Conservation (phyloP, 2,329 filamentous ascomycete species). For the Exophiala sideris region DNA sequence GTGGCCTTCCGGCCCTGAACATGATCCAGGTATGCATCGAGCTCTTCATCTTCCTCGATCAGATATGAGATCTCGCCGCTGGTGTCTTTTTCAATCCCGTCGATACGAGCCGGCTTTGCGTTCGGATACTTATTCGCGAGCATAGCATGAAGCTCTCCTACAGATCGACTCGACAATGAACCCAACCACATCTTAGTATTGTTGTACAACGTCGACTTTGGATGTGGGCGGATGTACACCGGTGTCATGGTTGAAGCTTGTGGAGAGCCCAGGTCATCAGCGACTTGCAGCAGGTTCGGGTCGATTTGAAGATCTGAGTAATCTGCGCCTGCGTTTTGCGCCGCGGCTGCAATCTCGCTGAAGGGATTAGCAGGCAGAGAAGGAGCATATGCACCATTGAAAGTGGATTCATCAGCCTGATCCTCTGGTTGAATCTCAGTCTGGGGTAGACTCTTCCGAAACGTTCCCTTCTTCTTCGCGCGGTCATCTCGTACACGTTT, state of each 20-base stretch:
- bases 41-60: constrained; percentile 68
- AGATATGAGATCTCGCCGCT: constrained; percentile 59
- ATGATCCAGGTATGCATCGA: constrained; percentile 68
- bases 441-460: constrained; percentile 33
- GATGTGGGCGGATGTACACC: constrained; percentile 67
- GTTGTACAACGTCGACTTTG: constrained; percentile 55
- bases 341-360: constrained; percentile 10
- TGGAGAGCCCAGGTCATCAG: constrained; percentile 46
- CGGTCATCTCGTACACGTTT: constrained; percentile 70
- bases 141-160: constrained; percentile 62
- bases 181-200: constrained; percentile 59
- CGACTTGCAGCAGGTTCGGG: constrained; percentile 59
- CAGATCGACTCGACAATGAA: constrained; percentile 56
- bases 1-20: constrained; percentile 55
- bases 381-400: constrained; percentile 28
- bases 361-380: constrained; percentile 19
- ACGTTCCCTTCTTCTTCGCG: constrained; percentile 44
- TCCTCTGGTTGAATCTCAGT: constrained; percentile 40
- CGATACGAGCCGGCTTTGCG: constrained; percentile 57
- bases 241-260: constrained; percentile 22
- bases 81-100: constrained; percentile 60
- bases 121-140: constrained; percentile 61
- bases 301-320: constrained; percentile 59
- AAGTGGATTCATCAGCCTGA: constrained; percentile 32
- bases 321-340: constrained; percentile 21